phyloP scores from a whole-genome alignment of 768 basidiomycete species.

The Agrocybe praecox region DNA sequence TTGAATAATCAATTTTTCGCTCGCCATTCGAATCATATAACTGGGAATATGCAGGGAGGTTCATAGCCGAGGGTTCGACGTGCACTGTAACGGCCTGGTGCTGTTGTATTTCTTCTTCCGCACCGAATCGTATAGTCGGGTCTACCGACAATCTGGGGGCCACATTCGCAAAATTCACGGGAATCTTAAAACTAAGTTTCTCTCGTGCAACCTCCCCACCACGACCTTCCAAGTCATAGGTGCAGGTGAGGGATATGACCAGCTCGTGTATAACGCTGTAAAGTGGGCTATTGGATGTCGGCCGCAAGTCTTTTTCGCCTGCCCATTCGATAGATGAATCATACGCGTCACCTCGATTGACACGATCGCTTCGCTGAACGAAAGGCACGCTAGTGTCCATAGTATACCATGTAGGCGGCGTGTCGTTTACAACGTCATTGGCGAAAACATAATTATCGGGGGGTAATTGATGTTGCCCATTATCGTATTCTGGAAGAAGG shows the following conservation, averaged over 20 bases:
- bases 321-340: constrained; percentile 37
- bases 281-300: constrained; percentile 55
- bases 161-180: constrained; percentile 50
- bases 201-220: constrained; percentile 28
- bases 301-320: constrained; percentile 39
- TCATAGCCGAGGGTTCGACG: constrained; percentile 19
- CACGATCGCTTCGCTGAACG: constrained; percentile 23
- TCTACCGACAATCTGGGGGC: constrained; percentile 30
- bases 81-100: constrained; percentile 10
- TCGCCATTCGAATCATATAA: constrained; percentile 77
- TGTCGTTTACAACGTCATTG: constrained; percentile 32
- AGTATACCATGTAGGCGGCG: constrained; percentile 55
- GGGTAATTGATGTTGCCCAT: constrained; percentile 49
- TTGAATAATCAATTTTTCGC: constrained; percentile 64
- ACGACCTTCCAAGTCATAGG: constrained; percentile 49
- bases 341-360: constrained; percentile 17
- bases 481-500: constrained; percentile 49
- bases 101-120: constrained; percentile 10
- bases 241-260: constrained; percentile 52
- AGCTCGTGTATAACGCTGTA: constrained; percentile 58
- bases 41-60: constrained; percentile 77
- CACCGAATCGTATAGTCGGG: constrained; percentile 5
- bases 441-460: constrained; percentile 54
- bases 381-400: constrained; percentile 60
- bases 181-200: constrained; percentile 46